Evolutionary conservation across 179 eudicot species (phyloP).

Genomic region (Silene vulgaris): DNA sequence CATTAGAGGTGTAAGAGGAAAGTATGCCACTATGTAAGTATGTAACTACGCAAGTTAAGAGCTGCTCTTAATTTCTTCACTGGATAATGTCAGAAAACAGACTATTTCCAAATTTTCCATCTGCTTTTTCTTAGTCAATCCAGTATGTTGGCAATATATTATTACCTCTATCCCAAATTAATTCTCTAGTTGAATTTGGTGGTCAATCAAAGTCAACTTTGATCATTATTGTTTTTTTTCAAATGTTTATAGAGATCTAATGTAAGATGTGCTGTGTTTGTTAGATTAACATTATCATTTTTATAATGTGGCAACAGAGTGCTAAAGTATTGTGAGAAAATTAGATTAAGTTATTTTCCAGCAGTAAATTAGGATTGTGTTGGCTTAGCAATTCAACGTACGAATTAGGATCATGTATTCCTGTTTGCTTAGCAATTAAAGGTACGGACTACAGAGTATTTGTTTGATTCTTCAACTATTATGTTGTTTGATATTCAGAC

Average conservation of each 20-base stretch:
- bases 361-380: too few species aligned
- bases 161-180: too few species aligned
- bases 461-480: too few species aligned
- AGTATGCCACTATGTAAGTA: not conserved
- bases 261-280: not conserved
- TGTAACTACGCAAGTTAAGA: too few species aligned
- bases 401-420: too few species aligned
- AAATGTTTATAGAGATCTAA: not conserved
- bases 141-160: not conserved
- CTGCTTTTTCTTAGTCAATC: not conserved
- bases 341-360: too few species aligned
- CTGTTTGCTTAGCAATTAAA: not conserved
- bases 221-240: not conserved
- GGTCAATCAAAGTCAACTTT: not conserved
- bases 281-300: not conserved
- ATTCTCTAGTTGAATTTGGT: not conserved
- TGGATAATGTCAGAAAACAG: too few species aligned
- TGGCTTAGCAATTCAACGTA: too few species aligned
- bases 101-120: not conserved
- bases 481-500: too few species aligned
- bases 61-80: too few species aligned
- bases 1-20: not conserved
- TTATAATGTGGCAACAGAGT: not conserved
- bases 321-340: too few species aligned
- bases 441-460: too few species aligned